Percentiles rank a stretch among this genome's conserved stretches.
Conservation (phyloP, 208 protist species). For the Trypanosoma avium region DNA sequence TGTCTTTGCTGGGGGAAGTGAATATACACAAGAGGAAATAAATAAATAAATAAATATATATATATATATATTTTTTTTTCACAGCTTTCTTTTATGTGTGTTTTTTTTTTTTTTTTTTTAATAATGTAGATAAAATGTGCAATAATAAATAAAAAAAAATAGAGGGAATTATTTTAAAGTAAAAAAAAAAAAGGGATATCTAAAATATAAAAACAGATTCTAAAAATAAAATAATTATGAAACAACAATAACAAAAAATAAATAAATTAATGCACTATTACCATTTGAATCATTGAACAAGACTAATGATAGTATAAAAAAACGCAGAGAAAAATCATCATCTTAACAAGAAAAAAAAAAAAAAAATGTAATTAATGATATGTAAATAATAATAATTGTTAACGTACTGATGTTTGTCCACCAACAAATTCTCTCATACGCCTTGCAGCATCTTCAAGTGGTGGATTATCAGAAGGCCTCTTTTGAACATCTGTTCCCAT, state of each 20-base stretch:
- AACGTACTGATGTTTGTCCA: conserved; percentile 83
- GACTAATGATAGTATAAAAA: neutral
- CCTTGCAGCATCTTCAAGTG: conserved; percentile 81
- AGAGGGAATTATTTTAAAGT: neutral
- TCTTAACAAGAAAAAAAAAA: conserved; percentile 7
- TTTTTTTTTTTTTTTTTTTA: neutral
- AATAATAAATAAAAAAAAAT: neutral
- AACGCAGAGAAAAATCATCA: neutral
- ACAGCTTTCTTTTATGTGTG: neutral
- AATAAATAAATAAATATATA: no score
- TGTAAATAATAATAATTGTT: conserved; percentile 1
- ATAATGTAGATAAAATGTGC: neutral
- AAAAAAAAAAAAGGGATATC: neutral
- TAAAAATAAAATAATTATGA: neutral
- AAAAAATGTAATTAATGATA: conserved; percentile 5
- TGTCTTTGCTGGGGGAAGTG: no score
- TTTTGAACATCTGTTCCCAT: conserved; percentile 93
- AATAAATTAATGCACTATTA: neutral
- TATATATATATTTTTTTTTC: neutral
- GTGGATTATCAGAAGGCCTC: conserved; percentile 54
- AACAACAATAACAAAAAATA: neutral
- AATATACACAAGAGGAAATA: no score
- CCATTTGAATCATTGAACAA: neutral
- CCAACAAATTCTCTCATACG: conserved; percentile 90
- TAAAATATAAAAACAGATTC: neutral